These are phyloP conservation scores for Pyrrhoderma noxium DNA, from an alignment of 1,284 basidiomycete species.

Conservation along the genomic window DNA sequence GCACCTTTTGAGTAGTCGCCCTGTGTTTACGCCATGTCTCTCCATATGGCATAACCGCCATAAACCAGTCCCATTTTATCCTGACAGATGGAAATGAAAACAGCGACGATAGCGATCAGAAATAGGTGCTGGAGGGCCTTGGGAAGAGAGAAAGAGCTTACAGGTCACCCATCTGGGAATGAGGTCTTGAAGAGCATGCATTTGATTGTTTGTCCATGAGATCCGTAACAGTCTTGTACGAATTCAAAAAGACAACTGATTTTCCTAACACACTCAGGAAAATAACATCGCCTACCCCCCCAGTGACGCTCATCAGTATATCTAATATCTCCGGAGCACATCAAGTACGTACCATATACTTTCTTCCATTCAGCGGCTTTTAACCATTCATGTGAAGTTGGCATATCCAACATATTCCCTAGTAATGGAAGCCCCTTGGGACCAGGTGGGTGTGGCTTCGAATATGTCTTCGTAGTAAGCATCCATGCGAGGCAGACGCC, in stretches of 20 bases:
- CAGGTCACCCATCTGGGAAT: too few relatives aligned
- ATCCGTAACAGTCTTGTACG: constrained; percentile 29
- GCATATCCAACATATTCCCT: constrained; percentile 16
- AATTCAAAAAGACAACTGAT: constrained; percentile 32
- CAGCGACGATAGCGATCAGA: too few relatives aligned
- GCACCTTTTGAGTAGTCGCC: not conserved
- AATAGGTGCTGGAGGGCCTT: too few relatives aligned
- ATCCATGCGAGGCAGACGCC: too few relatives aligned
- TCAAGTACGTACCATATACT: constrained; percentile 3
- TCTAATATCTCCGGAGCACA: too few relatives aligned
- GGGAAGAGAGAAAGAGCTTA: too few relatives aligned
- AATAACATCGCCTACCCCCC: constrained; percentile 22
- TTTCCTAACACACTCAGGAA: constrained; percentile 29
- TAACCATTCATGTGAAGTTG: constrained; percentile 5
- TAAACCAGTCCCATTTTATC: too few relatives aligned
- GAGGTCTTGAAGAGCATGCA: too few relatives aligned
- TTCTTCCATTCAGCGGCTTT: constrained; percentile 7
- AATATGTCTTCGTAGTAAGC: not conserved
- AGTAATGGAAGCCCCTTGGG: constrained; percentile 7
- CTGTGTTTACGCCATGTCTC: not conserved
- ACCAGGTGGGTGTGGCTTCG: constrained; percentile 6
- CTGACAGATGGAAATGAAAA: too few relatives aligned
- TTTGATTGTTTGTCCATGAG: constrained; percentile 30
- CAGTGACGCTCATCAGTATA: too few relatives aligned
- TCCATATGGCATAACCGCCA: not conserved